A percentile compares a stretch with the other conserved stretches of the same genome.
Conservation (phyloP, 768 basidiomycete species). For the Phlebiopsis gigantea region DNA sequence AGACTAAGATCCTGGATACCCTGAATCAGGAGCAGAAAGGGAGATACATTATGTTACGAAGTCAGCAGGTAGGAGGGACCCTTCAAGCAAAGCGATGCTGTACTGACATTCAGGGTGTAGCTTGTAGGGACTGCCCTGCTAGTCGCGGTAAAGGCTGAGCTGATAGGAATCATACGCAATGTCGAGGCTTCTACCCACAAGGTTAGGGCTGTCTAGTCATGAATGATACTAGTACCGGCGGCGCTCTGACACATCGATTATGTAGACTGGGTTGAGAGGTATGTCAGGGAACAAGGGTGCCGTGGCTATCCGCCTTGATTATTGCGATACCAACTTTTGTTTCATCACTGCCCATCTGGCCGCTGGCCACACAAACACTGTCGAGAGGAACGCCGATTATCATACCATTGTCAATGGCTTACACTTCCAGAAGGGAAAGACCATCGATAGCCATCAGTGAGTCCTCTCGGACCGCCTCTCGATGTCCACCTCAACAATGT, state of each 20-base stretch:
- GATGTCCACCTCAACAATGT: background rate
- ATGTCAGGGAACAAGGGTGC: conserved; percentile 99
- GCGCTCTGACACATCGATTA: background rate
- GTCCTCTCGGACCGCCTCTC: conserved; percentile 22
- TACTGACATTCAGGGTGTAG: conserved; percentile 35
- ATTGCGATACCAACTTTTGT: conserved; percentile 88
- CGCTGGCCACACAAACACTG: conserved; percentile 87
- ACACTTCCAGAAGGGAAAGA: conserved; percentile 87
- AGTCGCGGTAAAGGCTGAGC: conserved; percentile 71
- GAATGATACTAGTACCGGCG: background rate
- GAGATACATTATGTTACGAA: conserved; percentile 82
- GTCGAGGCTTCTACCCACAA: conserved; percentile 93
- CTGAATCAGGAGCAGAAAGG: conserved; percentile 62
- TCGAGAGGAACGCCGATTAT: conserved; percentile 91
- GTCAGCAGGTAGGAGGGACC: conserved; percentile 68
- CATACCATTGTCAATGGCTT: conserved; percentile 78
- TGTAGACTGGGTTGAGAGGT: conserved; percentile 79
- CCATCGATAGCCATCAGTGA: conserved; percentile 86
- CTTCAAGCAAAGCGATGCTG: background rate
- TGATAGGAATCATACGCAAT: conserved; percentile 78
- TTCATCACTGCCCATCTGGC: conserved; percentile 95
- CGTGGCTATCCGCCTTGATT: conserved; percentile 88
- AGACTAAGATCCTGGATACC: conserved; percentile 72
- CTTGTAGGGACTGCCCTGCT: conserved; percentile 93
- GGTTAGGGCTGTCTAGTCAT: conserved; percentile 36